phyloP scores from a whole-genome alignment of 1,139 yeast species.

The Geotrichum carabidarum region DNA sequence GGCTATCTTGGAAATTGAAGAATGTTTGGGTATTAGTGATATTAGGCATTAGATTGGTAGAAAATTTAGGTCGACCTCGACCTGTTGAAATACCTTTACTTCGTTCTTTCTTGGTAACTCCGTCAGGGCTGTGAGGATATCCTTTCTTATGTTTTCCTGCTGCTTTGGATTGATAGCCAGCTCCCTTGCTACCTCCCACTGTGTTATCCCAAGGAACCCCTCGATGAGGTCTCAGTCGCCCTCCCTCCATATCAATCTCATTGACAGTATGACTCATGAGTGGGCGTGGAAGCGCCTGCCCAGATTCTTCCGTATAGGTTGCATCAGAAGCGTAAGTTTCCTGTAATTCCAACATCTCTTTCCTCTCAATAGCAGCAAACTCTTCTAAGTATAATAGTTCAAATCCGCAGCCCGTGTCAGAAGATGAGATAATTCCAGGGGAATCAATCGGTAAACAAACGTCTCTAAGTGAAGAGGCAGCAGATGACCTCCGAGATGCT shows the following conservation, averaged over 20 bases:
- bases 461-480: slow-evolving; percentile 73
- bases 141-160: too few relatives aligned
- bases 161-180: too few relatives aligned
- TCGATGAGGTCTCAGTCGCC: slow-evolving; percentile 14
- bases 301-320: slow-evolving; percentile 27
- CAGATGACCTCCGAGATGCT: slow-evolving; percentile 63
- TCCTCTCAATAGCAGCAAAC: slow-evolving; percentile 63
- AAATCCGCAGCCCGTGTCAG: slow-evolving; percentile 51
- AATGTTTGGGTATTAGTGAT: background rate
- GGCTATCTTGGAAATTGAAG: slow-evolving; percentile 2
- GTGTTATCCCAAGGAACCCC: slow-evolving; percentile 15
- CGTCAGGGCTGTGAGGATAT: too few relatives aligned
- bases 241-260: slow-evolving; percentile 22
- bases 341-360: slow-evolving; percentile 43
- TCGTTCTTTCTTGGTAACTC: too few relatives aligned
- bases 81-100: too few relatives aligned
- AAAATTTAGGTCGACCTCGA: too few relatives aligned
- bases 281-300: slow-evolving; percentile 27
- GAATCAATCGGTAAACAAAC: slow-evolving; percentile 74
- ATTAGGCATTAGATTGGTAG: background rate
- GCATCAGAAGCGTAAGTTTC: slow-evolving; percentile 37
- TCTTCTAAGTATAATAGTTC: slow-evolving; percentile 71
- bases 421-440: slow-evolving; percentile 40
- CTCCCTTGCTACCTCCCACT: too few relatives aligned
- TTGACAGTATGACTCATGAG: slow-evolving; percentile 22